These are phyloP conservation scores for Diatrype stigma DNA, from an alignment of 2,329 filamentous ascomycete genomes.

Conservation along the genomic window DNA sequence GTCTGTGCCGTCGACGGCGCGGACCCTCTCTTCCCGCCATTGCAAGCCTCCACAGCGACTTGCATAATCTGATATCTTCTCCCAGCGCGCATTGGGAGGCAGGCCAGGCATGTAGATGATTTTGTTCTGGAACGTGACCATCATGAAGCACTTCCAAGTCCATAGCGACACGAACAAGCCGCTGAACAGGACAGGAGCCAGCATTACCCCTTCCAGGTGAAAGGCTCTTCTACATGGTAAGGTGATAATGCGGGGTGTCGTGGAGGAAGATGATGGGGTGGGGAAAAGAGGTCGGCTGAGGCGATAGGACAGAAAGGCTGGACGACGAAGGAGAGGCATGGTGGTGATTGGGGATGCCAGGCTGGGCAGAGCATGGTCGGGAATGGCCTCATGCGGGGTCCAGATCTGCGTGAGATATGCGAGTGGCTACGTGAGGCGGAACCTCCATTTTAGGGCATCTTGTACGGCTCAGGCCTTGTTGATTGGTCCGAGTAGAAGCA, in stretches of 20 bases:
- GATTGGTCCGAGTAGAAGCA: too few species aligned
- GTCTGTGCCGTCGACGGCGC: slow-evolving; percentile 60
- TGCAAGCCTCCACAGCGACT: slow-evolving; percentile 54
- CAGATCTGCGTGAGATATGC: slow-evolving; percentile 11
- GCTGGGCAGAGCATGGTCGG: slow-evolving; percentile 13
- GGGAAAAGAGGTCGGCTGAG: slow-evolving; percentile 7
- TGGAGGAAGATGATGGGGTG: slow-evolving; percentile 14
- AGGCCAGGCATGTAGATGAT: slow-evolving; percentile 79
- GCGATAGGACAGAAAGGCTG: slow-evolving; percentile 10
- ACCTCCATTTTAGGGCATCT: background rate
- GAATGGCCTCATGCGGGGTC: slow-evolving; percentile 12
- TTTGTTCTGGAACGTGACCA: slow-evolving; percentile 74
- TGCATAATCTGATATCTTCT: slow-evolving; percentile 62
- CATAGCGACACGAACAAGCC: slow-evolving; percentile 63
- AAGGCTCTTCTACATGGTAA: slow-evolving; percentile 24
- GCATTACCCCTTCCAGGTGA: slow-evolving; percentile 41
- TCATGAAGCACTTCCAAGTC: slow-evolving; percentile 66
- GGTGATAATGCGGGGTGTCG: slow-evolving; percentile 15
- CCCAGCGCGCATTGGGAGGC: slow-evolving; percentile 64
- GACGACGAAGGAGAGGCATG: slow-evolving; percentile 14
- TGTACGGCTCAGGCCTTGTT: too few species aligned
- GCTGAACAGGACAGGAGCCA: slow-evolving; percentile 63
- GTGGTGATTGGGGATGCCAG: too few species aligned
- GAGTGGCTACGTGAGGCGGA: slow-evolving; percentile 4
- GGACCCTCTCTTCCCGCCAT: slow-evolving; percentile 63